Conservation (phyloP, 108 stramenopile species). For the Nitzschia inconspicua region DNA sequence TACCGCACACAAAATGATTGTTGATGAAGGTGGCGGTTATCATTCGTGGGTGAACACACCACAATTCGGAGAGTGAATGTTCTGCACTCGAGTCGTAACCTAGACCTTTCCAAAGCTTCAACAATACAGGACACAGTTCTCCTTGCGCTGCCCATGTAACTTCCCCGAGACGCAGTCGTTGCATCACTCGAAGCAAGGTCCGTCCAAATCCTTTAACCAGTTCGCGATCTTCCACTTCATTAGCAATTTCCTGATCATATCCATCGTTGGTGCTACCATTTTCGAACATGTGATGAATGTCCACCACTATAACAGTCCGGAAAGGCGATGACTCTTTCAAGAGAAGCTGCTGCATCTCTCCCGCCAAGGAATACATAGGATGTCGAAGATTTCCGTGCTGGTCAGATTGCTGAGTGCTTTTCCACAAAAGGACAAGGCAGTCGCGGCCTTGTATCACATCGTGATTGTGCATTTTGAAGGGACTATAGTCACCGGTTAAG, state of each 20-base stretch:
- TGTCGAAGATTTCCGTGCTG: constrained; percentile 8
- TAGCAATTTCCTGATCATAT: constrained; percentile 7
- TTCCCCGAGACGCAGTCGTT: constrained; percentile 27
- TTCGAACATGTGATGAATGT: constrained; percentile 33
- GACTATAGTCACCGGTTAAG: constrained; percentile 40
- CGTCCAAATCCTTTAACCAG: constrained; percentile 36
- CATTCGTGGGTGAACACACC: too few species aligned
- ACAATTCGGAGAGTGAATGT: too few species aligned
- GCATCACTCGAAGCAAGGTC: constrained; percentile 31
- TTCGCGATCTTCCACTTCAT: constrained; percentile 24
- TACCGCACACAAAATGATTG: too few species aligned
- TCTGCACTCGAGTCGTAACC: too few species aligned
- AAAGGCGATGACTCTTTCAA: constrained; percentile 1
- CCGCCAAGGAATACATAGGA: constrained; percentile 33
- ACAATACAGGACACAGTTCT: constrained; percentile 25
- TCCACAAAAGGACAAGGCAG: constrained; percentile 11
- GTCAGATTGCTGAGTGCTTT: not conserved
- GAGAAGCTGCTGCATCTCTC: constrained; percentile 26
- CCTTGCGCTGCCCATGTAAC: constrained; percentile 30
- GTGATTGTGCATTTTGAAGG: constrained; percentile 18
- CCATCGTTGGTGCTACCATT: constrained; percentile 10
- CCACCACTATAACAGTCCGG: constrained; percentile 28
- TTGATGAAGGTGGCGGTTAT: too few species aligned
- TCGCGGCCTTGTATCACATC: constrained; percentile 24
- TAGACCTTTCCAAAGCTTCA: constrained; percentile 28